A percentile compares a stretch with the other conserved stretches of the same genome.
These are phyloP conservation scores for Rhizopogon vinicolor DNA, from an alignment of 768 basidiomycete genomes.

Conservation along the genomic window DNA sequence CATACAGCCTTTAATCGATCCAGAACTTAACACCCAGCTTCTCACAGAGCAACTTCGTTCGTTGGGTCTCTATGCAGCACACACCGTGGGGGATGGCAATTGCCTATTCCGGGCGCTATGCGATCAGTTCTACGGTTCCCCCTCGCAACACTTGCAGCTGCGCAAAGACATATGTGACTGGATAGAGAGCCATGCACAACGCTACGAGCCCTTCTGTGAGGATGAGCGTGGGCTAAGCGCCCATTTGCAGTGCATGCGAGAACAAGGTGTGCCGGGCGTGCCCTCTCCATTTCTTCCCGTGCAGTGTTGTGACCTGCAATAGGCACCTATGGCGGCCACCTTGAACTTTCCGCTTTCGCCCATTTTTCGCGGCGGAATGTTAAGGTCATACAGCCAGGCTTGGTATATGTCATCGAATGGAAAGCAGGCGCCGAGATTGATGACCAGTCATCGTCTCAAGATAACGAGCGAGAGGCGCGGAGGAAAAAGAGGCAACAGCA, in stretches of 20 bases:
- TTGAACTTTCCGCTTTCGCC: slow-evolving; percentile 91
- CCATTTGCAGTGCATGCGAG: slow-evolving; percentile 74
- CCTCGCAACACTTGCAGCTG: slow-evolving; percentile 61
- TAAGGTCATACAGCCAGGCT: slow-evolving; percentile 89
- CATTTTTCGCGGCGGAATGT: slow-evolving; percentile 74
- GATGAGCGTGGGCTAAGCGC: slow-evolving; percentile 71
- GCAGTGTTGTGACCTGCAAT: slow-evolving; percentile 11
- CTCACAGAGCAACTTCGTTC: slow-evolving; percentile 71
- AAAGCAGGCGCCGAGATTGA: slow-evolving; percentile 47
- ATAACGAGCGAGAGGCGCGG: background rate
- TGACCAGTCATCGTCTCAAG: slow-evolving; percentile 15
- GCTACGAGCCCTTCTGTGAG: slow-evolving; percentile 87
- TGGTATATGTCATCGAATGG: slow-evolving; percentile 90
- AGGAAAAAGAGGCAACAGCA: slow-evolving; percentile 12
- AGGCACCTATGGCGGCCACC: slow-evolving; percentile 91
- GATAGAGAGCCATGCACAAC: slow-evolving; percentile 61
- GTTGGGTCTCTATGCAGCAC: slow-evolving; percentile 82
- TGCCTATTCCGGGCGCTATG: slow-evolving; percentile 90
- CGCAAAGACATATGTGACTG: slow-evolving; percentile 79
- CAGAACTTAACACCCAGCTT: slow-evolving; percentile 57
- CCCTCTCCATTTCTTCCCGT: slow-evolving; percentile 7
- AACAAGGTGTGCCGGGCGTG: slow-evolving; percentile 49
- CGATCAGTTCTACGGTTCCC: slow-evolving; percentile 81
- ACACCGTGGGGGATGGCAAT: slow-evolving; percentile 87
- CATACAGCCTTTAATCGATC: slow-evolving; percentile 46